Base-by-base conservation (phyloP, 495 filamentous ascomycete genomes). In the Penicillium flavigenum region DNA sequence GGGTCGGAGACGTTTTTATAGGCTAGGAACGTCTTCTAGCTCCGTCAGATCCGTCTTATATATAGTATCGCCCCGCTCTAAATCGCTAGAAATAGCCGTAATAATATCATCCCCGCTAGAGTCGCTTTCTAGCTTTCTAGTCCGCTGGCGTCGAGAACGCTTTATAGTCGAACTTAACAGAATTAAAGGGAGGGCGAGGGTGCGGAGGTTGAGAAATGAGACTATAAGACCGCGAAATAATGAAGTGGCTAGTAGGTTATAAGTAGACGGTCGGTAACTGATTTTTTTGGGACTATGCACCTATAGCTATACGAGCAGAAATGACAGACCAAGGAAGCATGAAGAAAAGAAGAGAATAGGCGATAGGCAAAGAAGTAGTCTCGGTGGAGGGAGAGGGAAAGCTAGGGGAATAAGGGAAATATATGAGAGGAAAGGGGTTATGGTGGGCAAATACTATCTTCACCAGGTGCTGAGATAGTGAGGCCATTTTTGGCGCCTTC, bases 1-100 rank as follows among this genome's bases (percentile, higher is more conserved):
- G 12, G 31, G 14, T 48, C 43, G 43, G 29, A 54, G 49, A 53
- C 56, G 56, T 52, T 59, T 59, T 59, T 42, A 48, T 52, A 49
- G 17, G 39, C 36, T 36, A 2, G 39, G 17, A 8, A 14, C 6
- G 17, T 59, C 42, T 17, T 59, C 50, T 6, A 41, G 42, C 49
- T 59, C 56, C 6, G 34, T 53, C 12, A 48, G 34, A 32, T 59
- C 56, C 43, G 50, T 59, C 34, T 59, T 42, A 19, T 53, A 59
- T 14, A 49, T 48, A 47, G 56, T 32, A 42, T 54, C 49, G 41
- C 36, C 32, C 43, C 29, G 43, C 31, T 53, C 42, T 48, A 32
- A 59, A 34, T 59, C 49, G 49, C 49, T 59, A 39, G 42, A 9
- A 32, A 42, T 47, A n/a, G 42, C 47, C 1, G 26, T 14, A 54